Evolutionary conservation across 1,284 basidiomycete genomes (phyloP), one percentile per base, ranked within the genome.

Genomic region (Marasmius fiardii): DNA sequence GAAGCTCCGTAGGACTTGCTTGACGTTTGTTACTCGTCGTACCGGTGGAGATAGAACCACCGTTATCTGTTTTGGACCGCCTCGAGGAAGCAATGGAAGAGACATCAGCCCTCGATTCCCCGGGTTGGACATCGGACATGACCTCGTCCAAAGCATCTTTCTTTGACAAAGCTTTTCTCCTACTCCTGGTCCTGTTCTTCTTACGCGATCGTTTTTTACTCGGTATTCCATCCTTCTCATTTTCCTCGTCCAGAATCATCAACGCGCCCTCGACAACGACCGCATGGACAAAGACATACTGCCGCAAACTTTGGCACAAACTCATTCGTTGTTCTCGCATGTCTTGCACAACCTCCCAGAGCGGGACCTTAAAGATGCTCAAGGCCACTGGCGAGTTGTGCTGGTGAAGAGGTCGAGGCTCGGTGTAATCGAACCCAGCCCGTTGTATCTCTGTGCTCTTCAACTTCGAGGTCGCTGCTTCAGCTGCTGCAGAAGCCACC

Each of bases 321-420:
- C 90, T 93, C 93, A 95, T 95, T 51, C 93, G 76, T 72, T 95
- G 93, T 66, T 93, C 86, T 49, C 93, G 81, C 89, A 95, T 93
- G 65, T 93, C 91, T 68, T 92, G 89, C 26, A 95, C 74, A 2
- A 95, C 81, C 54, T 85, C 79, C 65, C 80, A 81, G 39, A 95
- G 81, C 3, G 93, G 93, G 56, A 92, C 86, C 34, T 81, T 74
- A 61, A 88, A 83, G 24, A 76, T 72, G 43, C 81, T 82, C 51
- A 94, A 67, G 31, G 80, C 70, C 12, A 80, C 77, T 1, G 86
- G 86, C n/a, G 81, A 79, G 56, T 66, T 53, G 20, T 76, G 72
- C 33, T 67, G 68, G 63, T 89, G 84, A 57, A 90, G 69, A 53
- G 69, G 68, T 41, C 85, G 74, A 24, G 88, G 88, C 54, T 77